Conservation (phyloP, 768 basidiomycete genomes). For the Auricularia cornea region DNA sequence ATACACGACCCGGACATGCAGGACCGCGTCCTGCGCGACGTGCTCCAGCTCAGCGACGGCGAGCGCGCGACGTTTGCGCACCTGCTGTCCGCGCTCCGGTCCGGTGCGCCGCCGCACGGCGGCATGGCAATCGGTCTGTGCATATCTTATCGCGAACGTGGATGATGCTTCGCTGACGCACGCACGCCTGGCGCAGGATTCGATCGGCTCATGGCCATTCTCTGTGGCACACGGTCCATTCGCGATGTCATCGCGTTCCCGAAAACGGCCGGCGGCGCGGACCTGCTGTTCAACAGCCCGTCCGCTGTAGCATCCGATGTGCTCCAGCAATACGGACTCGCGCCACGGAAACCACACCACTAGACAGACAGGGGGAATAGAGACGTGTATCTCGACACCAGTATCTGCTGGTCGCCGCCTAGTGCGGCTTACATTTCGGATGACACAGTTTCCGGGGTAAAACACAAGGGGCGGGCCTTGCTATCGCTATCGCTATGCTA, state of each 20-base stretch:
- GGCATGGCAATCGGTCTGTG: constrained; percentile 79
- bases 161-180: constrained; percentile 10
- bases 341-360: background rate
- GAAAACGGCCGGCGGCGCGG: constrained; percentile 75
- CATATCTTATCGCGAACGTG: constrained; percentile 4
- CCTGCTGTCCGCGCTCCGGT: constrained; percentile 75
- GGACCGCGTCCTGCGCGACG: constrained; percentile 65
- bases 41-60: constrained; percentile 67
- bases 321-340: constrained; percentile 24
- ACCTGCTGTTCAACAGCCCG: constrained; percentile 86
- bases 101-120: constrained; percentile 92
- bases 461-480: background rate
- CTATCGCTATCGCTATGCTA: background rate
- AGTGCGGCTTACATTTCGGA: background rate
- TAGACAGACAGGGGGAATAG: background rate
- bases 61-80: constrained; percentile 77
- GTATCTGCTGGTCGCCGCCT: background rate
- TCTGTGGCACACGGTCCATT: constrained; percentile 81
- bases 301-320: constrained; percentile 44
- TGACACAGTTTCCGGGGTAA: background rate
- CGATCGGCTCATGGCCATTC: constrained; percentile 85
- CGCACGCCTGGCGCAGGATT: constrained; percentile 49
- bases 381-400: too few relatives aligned
- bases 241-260: constrained; percentile 97
- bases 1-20: constrained; percentile 86